phyloP scores from a whole-genome alignment of 768 basidiomycete genomes.

The Naganishia antarctica region DNA sequence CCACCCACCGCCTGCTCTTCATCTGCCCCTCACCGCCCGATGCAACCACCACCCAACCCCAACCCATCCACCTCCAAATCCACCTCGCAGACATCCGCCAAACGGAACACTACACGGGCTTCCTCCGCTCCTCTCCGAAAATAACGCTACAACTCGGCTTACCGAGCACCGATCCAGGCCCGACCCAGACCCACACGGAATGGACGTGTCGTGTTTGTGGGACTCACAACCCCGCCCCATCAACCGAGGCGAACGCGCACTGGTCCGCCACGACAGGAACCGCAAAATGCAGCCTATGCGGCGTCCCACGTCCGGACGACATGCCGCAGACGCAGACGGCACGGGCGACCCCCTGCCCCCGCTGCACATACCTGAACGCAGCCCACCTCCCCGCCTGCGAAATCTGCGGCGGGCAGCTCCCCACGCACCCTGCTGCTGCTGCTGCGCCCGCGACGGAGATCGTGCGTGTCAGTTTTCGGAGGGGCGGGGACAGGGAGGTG shows the following conservation, averaged over 20 bases:
- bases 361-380: conserved; percentile 83
- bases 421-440: conserved; percentile 2
- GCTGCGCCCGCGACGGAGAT: conserved; percentile 37
- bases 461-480: conserved; percentile 82
- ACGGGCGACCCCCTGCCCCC: conserved; percentile 61
- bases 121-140: conserved; percentile 84
- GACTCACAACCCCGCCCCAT: conserved; percentile 57
- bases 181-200: conserved; percentile 20
- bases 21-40: conserved; percentile 47
- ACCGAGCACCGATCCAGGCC: conserved; percentile 37
- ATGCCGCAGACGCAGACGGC: background rate
- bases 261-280: background rate
- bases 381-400: background rate
- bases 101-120: conserved; percentile 83
- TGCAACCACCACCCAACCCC: conserved; percentile 30
- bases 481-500: conserved; percentile 78
- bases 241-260: background rate
- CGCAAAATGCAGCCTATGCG: conserved; percentile 68
- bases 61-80: conserved; percentile 61
- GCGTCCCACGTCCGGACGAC: conserved; percentile 56
- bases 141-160: conserved; percentile 67
- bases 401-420: conserved; percentile 4
- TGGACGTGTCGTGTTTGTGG: conserved; percentile 77
- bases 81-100: conserved; percentile 63
- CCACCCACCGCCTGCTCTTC: conserved; percentile 82